Evolutionary conservation across 371 early-diverging fungal genomes (phyloP).

Genomic region (Mortierella sp.): DNA sequence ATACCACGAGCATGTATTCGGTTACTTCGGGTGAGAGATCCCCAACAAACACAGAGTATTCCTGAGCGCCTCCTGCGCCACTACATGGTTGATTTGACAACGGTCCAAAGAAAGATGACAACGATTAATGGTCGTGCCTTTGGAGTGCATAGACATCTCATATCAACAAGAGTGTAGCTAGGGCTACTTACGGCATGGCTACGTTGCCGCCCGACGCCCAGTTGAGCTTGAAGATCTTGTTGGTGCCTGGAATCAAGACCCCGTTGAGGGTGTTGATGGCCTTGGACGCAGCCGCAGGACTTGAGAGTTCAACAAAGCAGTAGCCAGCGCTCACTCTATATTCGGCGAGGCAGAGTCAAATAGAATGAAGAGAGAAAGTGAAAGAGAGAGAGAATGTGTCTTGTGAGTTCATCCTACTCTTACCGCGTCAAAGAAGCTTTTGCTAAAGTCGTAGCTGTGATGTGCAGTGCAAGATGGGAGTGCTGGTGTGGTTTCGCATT

Average conservation of each 20-base stretch:
- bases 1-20: conserved; percentile 80
- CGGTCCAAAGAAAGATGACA: background rate
- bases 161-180: background rate
- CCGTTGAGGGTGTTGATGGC: conserved; percentile 81
- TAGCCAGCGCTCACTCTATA: conserved; percentile 74
- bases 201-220: conserved; percentile 90
- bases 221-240: conserved; percentile 88
- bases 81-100: conserved; percentile 21
- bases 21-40: conserved; percentile 85
- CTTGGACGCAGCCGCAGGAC: conserved; percentile 72
- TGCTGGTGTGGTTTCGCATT: background rate
- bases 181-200: conserved; percentile 21
- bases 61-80: conserved; percentile 74
- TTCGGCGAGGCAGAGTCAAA: too few species aligned
- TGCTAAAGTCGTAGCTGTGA: background rate
- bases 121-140: background rate
- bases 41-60: conserved; percentile 91
- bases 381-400: too few species aligned
- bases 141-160: too few species aligned
- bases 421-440: background rate
- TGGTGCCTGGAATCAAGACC: conserved; percentile 83
- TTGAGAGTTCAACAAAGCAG: conserved; percentile 82
- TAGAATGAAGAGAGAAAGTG: too few species aligned
- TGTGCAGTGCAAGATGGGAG: background rate
- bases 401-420: background rate